phyloP scores from a whole-genome alignment of 306 rosid genomes.

The Prunus dulcis region DNA sequence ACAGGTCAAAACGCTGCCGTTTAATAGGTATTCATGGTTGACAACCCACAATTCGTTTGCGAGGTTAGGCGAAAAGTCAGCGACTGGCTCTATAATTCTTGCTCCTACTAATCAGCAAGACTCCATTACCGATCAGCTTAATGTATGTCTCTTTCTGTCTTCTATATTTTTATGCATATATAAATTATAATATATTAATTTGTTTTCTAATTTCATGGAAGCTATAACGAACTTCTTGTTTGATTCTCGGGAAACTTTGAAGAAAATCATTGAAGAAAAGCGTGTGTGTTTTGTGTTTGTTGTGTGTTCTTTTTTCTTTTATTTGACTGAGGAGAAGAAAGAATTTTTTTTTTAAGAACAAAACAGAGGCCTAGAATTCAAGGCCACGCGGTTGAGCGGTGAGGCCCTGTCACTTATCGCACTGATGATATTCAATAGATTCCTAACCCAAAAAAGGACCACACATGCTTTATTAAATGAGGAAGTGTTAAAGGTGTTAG shows the following conservation, averaged over 20 bases:
- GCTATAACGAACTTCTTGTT: background rate
- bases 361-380: background rate
- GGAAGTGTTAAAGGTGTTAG: fast-evolving
- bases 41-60: constrained; percentile 90
- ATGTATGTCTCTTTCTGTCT: constrained; percentile 40
- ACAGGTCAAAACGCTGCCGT: constrained; percentile 73
- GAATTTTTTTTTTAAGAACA: background rate
- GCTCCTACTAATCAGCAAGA: constrained; percentile 83
- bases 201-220: background rate
- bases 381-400: background rate
- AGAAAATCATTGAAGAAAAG: constrained; percentile 13
- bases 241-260: constrained; percentile 19
- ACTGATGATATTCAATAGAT: background rate
- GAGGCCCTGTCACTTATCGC: constrained; percentile 10
- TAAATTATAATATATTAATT: background rate
- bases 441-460: background rate
- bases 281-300: too few relatives aligned
- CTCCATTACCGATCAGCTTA: constrained; percentile 74
- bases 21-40: constrained; percentile 82
- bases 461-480: background rate
- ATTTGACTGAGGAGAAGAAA: background rate
- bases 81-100: constrained; percentile 55
- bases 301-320: background rate
- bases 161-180: background rate
- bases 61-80: constrained; percentile 59